Conservation (phyloP, 1,284 basidiomycete species). For the Boletellus deceptivus region DNA sequence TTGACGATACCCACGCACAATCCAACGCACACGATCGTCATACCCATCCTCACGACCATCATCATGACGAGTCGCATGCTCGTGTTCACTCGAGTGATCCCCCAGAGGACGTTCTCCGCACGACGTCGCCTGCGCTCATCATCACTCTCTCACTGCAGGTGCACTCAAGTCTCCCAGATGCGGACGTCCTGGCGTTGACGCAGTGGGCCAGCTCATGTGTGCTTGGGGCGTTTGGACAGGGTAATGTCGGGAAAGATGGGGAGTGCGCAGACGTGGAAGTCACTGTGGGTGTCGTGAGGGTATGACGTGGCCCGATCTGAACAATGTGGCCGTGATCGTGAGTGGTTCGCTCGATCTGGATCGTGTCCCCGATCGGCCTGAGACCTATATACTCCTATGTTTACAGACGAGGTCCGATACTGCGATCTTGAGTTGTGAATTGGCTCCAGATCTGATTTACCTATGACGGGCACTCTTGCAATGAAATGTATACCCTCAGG, state of each 20-base stretch:
- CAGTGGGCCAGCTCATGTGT: conserved; percentile 70
- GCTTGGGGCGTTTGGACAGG: conserved; percentile 40
- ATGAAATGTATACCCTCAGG: too few relatives aligned
- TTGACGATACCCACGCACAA: neutral
- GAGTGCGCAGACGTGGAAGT: conserved; percentile 41
- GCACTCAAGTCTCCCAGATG: conserved; percentile 62
- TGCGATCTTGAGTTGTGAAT: too few relatives aligned
- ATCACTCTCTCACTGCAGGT: conserved; percentile 83
- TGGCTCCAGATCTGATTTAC: too few relatives aligned
- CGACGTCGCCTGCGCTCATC: conserved; percentile 54
- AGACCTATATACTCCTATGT: neutral
- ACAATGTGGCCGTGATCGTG: conserved; percentile 4
- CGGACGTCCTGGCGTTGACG: conserved; percentile 71
- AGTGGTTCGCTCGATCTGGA: neutral
- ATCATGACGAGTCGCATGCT: neutral
- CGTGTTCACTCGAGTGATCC: neutral
- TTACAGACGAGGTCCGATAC: too few relatives aligned
- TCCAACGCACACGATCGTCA: conserved; percentile 16
- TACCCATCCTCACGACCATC: neutral
- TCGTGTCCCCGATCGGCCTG: neutral
- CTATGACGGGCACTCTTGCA: too few relatives aligned
- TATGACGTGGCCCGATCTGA: conserved; percentile 14
- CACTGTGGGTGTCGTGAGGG: conserved; percentile 48
- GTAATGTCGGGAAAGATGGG: conserved; percentile 31
- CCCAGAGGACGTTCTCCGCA: neutral